Evolutionary conservation across 2,329 filamentous ascomycete genomes (phyloP).

Genomic region (Trichoderma polysporum): DNA sequence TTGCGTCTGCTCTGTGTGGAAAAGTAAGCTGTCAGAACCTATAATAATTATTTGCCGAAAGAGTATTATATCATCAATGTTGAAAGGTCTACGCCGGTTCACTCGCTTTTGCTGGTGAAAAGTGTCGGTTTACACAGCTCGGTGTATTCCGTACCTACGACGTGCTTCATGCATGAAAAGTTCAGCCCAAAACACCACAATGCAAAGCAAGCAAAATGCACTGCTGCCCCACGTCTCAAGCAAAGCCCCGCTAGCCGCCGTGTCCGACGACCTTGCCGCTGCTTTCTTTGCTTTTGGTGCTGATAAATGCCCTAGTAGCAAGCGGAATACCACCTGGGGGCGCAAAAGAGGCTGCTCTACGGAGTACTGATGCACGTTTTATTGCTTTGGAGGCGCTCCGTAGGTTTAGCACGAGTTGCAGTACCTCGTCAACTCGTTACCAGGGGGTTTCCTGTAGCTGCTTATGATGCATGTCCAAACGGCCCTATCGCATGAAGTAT

Average conservation of each 20-base stretch:
- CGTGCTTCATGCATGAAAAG: background rate
- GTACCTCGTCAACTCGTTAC: background rate
- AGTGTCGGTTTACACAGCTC: background rate
- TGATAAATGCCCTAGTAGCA: background rate
- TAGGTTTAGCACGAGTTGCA: background rate
- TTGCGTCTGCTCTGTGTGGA: background rate
- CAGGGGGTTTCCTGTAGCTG: background rate
- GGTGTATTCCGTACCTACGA: too few species aligned
- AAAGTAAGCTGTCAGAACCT: background rate
- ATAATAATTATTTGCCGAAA: background rate
- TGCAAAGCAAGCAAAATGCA: background rate
- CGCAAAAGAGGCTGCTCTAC: background rate
- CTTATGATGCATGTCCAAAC: too few species aligned
- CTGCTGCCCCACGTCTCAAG: background rate
- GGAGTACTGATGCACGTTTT: constrained; percentile 1
- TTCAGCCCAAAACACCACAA: background rate
- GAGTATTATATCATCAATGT: background rate
- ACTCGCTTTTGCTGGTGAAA: background rate
- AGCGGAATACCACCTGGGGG: background rate
- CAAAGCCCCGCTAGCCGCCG: background rate
- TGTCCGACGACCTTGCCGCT: background rate
- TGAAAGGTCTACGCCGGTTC: too few species aligned
- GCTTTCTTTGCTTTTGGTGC: background rate
- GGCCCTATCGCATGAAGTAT: too few species aligned
- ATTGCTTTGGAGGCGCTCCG: background rate